Evolutionary conservation across 225 moss, liverwort and hornwort genomes (phyloP).

Genomic region (Physcomitrellopsis africana): DNA sequence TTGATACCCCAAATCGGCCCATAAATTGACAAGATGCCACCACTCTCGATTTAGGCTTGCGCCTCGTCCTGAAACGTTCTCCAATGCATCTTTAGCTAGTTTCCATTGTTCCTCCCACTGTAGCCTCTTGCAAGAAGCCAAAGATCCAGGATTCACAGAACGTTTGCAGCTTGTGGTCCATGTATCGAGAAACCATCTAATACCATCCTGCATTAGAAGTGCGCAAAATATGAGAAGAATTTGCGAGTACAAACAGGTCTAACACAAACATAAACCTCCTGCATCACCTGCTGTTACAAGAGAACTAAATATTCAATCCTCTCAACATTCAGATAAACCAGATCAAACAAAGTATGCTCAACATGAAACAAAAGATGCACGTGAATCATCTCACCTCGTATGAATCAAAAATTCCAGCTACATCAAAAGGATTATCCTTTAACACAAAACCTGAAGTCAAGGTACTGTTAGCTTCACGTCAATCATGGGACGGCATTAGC

Average conservation of each 20-base stretch:
- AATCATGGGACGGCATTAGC: conserved; percentile 6
- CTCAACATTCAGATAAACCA: neutral
- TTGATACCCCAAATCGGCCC: conserved; percentile 90
- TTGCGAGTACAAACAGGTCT: neutral
- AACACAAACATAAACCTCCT: too few relatives aligned
- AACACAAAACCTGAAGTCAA: conserved; percentile 74
- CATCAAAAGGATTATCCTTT: conserved; percentile 84
- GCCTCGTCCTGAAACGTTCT: conserved; percentile 61
- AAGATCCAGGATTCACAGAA: conserved; percentile 35
- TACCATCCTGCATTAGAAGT: conserved; percentile 64
- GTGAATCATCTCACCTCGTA: conserved; percentile 61
- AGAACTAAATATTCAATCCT: neutral
- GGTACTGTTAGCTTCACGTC: conserved; percentile 30
- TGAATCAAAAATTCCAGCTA: conserved; percentile 74
- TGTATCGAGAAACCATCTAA: conserved; percentile 77
- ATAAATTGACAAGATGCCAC: conserved; percentile 75
- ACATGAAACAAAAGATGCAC: too few relatives aligned
- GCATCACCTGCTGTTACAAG: neutral
- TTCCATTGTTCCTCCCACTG: conserved; percentile 69
- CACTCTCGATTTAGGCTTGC: conserved; percentile 64
- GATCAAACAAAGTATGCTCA: too few relatives aligned
- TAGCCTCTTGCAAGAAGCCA: conserved; percentile 61
- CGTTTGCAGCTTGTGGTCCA: conserved; percentile 72
- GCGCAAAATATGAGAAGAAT: neutral
- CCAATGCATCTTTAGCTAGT: conserved; percentile 50